Evolutionary conservation across 176 grass and related monocot species (phyloP), one percentile per base, ranked within the genome.

Genomic region (Eleusine indica): DNA sequence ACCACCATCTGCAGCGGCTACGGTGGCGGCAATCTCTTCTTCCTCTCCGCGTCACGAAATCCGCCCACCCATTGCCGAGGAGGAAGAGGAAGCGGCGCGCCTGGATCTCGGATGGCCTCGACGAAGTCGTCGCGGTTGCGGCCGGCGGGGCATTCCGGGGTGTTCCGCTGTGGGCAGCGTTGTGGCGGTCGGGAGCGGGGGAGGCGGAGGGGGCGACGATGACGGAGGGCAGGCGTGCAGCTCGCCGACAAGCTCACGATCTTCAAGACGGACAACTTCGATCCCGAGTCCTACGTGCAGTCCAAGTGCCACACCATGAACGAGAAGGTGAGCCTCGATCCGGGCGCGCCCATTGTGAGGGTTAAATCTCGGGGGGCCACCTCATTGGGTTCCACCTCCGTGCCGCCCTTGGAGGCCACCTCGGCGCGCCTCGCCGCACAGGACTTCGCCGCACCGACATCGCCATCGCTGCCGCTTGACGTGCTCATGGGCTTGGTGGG

Each of bases 191-290:
- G 87, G 85, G 3, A 84, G 84, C 3, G 92, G 87, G 5, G 86
- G 68, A 1, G 87, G 75, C 0, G 92, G 79, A 0, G 71, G 76
- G 1, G 75, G 78, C 0, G 76, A 78, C 49, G 92, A 94, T 60
- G 80, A 82, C 49, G 93, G 87, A n/a, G 93, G 25, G 25, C 25
- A 25, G 25, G 25, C 25, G 25, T 98, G 73, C 96, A 98, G 91
- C 96, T 98, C 46, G 87, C 93, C 13, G 93, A 98, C 80, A 98
- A 98, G 85, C 93, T 98, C 80, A 98, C 95, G 96, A 95, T 98
- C 83, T 98, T 98, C 93, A 98, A 95, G 86, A 98, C 89, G 40
- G 93, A 95, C 61, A 98, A 98, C 68, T 98, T 98, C 81, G 96
- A 98, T 86, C 90, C 93, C 60, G 96, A 98, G 66, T 80, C 93